Conservation (phyloP, 2,329 filamentous ascomycete species). For the Alternaria postmessia region DNA sequence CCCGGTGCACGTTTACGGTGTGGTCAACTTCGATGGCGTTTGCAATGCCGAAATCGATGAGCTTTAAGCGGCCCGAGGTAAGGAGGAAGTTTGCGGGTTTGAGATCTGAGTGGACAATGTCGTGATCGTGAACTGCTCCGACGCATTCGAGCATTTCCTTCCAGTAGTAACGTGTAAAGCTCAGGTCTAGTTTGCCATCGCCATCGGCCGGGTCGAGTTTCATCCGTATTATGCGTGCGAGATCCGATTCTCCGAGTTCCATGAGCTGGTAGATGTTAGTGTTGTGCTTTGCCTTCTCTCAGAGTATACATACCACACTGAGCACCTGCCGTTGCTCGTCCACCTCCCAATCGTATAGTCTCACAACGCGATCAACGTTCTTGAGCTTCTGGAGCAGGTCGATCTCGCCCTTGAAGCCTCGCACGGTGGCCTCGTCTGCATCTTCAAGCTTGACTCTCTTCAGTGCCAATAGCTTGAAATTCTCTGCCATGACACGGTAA, state of each 20-base stretch:
- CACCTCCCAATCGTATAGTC: conserved; percentile 89
- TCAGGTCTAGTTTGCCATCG: conserved; percentile 73
- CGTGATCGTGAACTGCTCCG: conserved; percentile 83
- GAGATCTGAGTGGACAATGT: conserved; percentile 95
- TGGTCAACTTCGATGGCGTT: conserved; percentile 96
- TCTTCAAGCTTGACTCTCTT: conserved; percentile 93
- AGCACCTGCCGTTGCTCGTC: conserved; percentile 91
- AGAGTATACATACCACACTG: conserved; percentile 71
- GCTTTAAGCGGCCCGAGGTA: conserved; percentile 86
- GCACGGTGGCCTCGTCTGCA: conserved; percentile 82
- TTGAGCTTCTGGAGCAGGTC: conserved; percentile 83
- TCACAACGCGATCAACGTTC: conserved; percentile 88
- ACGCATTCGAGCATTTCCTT: conserved; percentile 99
- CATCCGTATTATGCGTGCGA: conserved; percentile 82
- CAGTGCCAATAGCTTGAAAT: conserved; percentile 91
- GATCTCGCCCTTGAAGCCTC: conserved; percentile 94
- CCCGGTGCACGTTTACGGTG: conserved; percentile 96
- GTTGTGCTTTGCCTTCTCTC: background rate
- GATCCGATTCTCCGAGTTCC: conserved; percentile 95
- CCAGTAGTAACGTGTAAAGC: conserved; percentile 98
- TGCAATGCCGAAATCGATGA: conserved; percentile 98
- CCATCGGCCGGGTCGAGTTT: conserved; percentile 63
- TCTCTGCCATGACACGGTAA: conserved; percentile 96
- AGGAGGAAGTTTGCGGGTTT: conserved; percentile 98
- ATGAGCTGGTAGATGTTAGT: conserved; percentile 70